Conservation (phyloP, 495 filamentous ascomycete species). For the Aspergillus nanangensis region DNA sequence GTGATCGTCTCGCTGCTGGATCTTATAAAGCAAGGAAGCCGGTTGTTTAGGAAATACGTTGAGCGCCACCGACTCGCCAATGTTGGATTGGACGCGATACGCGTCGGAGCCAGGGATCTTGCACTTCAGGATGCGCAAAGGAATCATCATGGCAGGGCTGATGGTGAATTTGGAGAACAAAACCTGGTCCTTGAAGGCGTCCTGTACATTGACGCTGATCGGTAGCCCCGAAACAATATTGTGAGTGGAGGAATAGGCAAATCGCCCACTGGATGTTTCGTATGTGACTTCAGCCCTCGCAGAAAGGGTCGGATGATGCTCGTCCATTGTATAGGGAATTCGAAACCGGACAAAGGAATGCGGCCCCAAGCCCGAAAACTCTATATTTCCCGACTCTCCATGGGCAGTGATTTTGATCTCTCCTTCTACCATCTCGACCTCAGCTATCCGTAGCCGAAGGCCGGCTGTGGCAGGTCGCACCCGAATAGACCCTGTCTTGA, state of each 20-base stretch:
- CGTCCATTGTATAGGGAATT: conserved; percentile 84
- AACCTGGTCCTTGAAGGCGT: conserved; percentile 79
- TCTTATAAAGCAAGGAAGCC: conserved; percentile 77
- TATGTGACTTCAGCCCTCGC: conserved; percentile 77
- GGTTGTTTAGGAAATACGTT: conserved; percentile 78
- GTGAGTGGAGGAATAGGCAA: conserved; percentile 60
- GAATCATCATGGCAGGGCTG: conserved; percentile 67
- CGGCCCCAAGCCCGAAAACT: conserved; percentile 50
- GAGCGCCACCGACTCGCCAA: conserved; percentile 49
- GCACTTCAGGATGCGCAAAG: conserved; percentile 68
- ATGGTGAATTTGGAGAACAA: conserved; percentile 90
- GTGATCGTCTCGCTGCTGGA: conserved; percentile 33
- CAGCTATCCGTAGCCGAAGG: conserved; percentile 72
- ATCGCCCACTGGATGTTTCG: conserved; percentile 66
- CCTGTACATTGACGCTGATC: conserved; percentile 93
- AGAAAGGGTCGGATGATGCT: conserved; percentile 64
- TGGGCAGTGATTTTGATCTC: conserved; percentile 51
- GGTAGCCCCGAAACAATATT: conserved; percentile 68
- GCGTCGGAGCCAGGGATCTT: conserved; percentile 63
- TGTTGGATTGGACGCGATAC: conserved; percentile 61
- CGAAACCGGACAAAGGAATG: conserved; percentile 51
- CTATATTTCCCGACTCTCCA: conserved; percentile 62
- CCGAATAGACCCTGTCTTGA: conserved; percentile 63
- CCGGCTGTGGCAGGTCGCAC: conserved; percentile 83
- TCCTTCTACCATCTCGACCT: conserved; percentile 55